Conservation (phyloP, 805 yeast genomes). For the Candida rishiriensis region DNA sequence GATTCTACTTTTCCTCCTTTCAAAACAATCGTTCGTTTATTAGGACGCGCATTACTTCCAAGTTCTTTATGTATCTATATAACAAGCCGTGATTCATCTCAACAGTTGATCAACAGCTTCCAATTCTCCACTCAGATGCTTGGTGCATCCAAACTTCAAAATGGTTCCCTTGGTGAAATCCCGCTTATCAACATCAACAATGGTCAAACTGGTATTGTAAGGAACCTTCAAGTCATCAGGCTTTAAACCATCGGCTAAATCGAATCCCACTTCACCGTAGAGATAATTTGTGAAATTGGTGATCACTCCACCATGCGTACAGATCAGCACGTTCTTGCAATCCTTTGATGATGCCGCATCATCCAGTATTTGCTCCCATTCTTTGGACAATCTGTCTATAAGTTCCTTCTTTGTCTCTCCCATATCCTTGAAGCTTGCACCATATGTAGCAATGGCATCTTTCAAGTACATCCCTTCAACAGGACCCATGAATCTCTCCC, state of each 20-base stretch:
- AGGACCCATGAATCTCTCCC: slow-evolving; percentile 78
- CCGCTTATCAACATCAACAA: slow-evolving; percentile 49
- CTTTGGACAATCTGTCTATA: slow-evolving; percentile 42
- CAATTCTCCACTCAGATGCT: slow-evolving; percentile 58
- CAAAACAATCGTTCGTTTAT: no score
- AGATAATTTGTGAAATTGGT: slow-evolving; percentile 54
- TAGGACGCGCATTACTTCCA: no score
- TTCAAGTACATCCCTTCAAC: slow-evolving; percentile 69
- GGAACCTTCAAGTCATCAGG: slow-evolving; percentile 51
- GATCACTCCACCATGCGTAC: slow-evolving; percentile 82
- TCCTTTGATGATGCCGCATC: slow-evolving; percentile 29
- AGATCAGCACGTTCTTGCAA: slow-evolving; percentile 49
- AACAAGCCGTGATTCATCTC: slow-evolving; percentile 24
- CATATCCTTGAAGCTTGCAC: slow-evolving; percentile 49
- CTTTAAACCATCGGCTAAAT: slow-evolving; percentile 34
- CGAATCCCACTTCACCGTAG: slow-evolving; percentile 34
- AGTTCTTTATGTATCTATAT: no score
- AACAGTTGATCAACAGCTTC: slow-evolving; percentile 45
- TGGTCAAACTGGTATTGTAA: slow-evolving; percentile 69
- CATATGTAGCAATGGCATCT: slow-evolving; percentile 60
- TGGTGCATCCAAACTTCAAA: slow-evolving; percentile 58
- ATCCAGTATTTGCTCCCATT: slow-evolving; percentile 40
- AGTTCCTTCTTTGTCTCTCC: slow-evolving; percentile 58
- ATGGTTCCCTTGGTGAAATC: slow-evolving; percentile 39
- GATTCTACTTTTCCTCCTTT: no score